Percentiles rank a stretch among this genome's conserved stretches.
These are phyloP conservation scores for Haplographium delicatum DNA, from an alignment of 495 filamentous ascomycete species.

Conservation along the genomic window DNA sequence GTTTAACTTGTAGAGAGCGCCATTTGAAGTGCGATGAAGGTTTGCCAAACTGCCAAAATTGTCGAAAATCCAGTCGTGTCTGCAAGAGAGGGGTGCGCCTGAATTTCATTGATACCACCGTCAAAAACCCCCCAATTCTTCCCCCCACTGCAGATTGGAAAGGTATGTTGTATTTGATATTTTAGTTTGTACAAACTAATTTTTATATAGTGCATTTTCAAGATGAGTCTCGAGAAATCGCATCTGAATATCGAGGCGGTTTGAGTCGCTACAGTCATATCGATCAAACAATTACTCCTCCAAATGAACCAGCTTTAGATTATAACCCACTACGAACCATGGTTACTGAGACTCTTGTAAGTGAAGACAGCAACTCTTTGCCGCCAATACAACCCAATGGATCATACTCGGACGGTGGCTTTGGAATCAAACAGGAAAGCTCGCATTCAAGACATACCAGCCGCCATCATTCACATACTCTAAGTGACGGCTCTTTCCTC, in stretches of 20 bases:
- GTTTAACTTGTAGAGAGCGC: conserved; percentile 70
- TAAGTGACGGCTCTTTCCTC: conserved; percentile 15
- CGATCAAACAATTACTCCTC: conserved; percentile 31
- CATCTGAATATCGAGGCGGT: conserved; percentile 86
- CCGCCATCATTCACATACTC: conserved; percentile 22
- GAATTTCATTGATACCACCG: conserved; percentile 87
- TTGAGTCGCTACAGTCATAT: conserved; percentile 64
- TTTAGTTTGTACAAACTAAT: conserved; percentile 7
- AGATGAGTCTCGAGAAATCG: conserved; percentile 88
- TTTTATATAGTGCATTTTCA: conserved; percentile 55
- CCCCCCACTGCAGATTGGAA: conserved; percentile 60
- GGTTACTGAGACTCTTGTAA: conserved; percentile 8
- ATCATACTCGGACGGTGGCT: conserved; percentile 16
- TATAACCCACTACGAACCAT: conserved; percentile 16
- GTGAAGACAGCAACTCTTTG: conserved; percentile 13
- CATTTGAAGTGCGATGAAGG: conserved; percentile 73
- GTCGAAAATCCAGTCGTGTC: conserved; percentile 75
- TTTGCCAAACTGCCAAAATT: conserved; percentile 75
- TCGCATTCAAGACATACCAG: conserved; percentile 19
- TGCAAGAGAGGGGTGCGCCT: conserved; percentile 85
- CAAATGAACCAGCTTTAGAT: conserved; percentile 18
- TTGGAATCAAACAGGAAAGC: conserved; percentile 13
- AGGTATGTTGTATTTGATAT: conserved; percentile 36
- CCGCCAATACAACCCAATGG: conserved; percentile 23
- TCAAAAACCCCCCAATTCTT: conserved; percentile 61